These are phyloP conservation scores for Scedosporium dehoogii DNA, from an alignment of 2,329 filamentous ascomycete genomes.

Conservation along the genomic window DNA sequence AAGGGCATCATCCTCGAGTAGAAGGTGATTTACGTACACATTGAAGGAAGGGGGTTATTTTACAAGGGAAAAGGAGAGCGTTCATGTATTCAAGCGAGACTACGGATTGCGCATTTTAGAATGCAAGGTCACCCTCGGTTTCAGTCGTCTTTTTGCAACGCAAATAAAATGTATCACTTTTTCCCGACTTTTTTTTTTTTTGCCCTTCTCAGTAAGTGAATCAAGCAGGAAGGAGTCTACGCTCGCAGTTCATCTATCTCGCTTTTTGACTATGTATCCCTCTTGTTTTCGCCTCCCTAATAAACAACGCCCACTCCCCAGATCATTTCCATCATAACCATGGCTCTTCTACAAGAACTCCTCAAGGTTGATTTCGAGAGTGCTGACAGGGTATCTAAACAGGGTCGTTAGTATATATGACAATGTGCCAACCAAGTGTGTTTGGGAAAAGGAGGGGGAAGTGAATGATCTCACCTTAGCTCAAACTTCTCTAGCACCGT, in stretches of 20 bases:
- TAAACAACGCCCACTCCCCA: background rate
- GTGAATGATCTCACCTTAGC: slow-evolving; percentile 43
- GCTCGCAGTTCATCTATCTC: slow-evolving; percentile 3
- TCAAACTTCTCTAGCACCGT: slow-evolving; percentile 90
- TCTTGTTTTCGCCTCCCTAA: background rate
- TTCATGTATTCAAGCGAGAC: no score
- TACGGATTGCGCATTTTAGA: no score
- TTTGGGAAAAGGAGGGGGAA: background rate
- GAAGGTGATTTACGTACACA: no score
- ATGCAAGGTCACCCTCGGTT: no score
- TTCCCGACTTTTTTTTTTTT: background rate
- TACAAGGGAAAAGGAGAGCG: no score
- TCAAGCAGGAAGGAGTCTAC: background rate
- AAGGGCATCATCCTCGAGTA: no score
- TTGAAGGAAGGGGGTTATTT: no score
- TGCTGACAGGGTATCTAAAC: slow-evolving; percentile 76
- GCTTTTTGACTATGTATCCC: background rate
- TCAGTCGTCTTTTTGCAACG: background rate
- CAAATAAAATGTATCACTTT: background rate
- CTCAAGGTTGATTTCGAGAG: slow-evolving; percentile 89
- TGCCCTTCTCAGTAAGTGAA: background rate
- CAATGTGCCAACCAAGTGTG: slow-evolving; percentile 12
- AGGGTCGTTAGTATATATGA: background rate
- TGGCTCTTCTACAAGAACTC: slow-evolving; percentile 59
- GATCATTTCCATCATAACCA: slow-evolving; percentile 7